Conservation (phyloP, 1,284 basidiomycete genomes). For the Ustilago vetiveriae region DNA sequence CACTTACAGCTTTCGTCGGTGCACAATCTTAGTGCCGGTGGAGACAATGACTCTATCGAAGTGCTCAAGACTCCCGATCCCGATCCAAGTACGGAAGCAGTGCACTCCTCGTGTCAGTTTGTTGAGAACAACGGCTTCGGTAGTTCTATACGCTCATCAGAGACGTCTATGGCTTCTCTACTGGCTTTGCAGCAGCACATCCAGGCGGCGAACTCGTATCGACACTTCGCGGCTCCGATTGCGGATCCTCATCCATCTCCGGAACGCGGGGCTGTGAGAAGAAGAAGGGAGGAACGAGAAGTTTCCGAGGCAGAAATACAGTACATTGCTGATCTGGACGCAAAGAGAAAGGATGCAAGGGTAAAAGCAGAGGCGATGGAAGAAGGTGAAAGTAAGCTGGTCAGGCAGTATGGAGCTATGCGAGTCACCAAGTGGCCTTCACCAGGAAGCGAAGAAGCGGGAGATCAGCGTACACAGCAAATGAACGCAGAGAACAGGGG, state of each 20-base stretch:
- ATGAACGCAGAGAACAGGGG: not conserved
- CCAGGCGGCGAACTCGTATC: conserved; percentile 10
- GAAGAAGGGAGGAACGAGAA: not conserved
- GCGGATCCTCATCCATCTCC: conserved; percentile 9
- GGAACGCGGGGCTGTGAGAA: not conserved
- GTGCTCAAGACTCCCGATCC: conserved; percentile 14
- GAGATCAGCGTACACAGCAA: not conserved
- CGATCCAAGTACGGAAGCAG: not conserved
- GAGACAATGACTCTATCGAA: conserved; percentile 2
- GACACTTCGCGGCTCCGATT: conserved; percentile 4
- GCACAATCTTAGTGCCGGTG: not conserved
- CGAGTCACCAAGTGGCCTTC: conserved; percentile 6
- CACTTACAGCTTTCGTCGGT: not conserved
- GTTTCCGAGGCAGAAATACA: not conserved
- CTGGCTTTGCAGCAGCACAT: conserved; percentile 22
- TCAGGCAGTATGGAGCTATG: conserved; percentile 18
- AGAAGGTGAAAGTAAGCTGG: not conserved
- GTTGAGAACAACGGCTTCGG: too few species aligned
- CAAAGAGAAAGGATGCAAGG: not conserved
- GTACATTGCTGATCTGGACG: not conserved
- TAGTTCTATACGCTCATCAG: not conserved
- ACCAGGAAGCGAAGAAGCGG: not conserved
- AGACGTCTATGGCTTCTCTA: conserved; percentile 17
- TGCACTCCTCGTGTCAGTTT: too few species aligned
- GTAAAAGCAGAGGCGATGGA: not conserved